These are phyloP conservation scores for Patellaria atrata DNA, from an alignment of 495 filamentous ascomycete genomes.

Conservation along the genomic window DNA sequence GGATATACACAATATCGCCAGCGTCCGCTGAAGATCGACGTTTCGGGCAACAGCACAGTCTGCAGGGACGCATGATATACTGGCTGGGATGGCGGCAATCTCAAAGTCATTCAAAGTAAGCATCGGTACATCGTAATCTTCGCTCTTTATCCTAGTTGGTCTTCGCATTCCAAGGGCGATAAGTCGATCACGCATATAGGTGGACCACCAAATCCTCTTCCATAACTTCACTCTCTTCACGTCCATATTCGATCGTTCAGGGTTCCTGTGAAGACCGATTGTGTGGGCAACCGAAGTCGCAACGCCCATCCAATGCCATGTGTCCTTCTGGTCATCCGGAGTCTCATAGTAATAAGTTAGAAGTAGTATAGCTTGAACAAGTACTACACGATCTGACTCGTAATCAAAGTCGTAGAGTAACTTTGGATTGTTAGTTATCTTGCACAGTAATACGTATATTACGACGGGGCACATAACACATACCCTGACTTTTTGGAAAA, in stretches of 20 bases:
- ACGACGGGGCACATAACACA: conserved; percentile 15
- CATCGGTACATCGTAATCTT: conserved; percentile 85
- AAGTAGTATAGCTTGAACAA: conserved; percentile 70
- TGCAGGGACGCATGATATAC: conserved; percentile 43
- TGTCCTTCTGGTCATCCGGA: conserved; percentile 27
- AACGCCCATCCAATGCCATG: conserved; percentile 28
- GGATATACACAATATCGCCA: conserved; percentile 77
- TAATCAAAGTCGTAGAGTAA: conserved; percentile 76
- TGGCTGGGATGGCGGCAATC: conserved; percentile 47
- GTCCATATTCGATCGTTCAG: conserved; percentile 58
- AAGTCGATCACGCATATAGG: conserved; percentile 77
- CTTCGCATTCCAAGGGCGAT: conserved; percentile 82
- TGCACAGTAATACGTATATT: not conserved
- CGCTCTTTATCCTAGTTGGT: conserved; percentile 75
- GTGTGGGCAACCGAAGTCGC: conserved; percentile 24
- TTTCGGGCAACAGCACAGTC: conserved; percentile 54
- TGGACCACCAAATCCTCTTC: conserved; percentile 93
- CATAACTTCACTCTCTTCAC: conserved; percentile 56
- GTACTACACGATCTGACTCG: conserved; percentile 62
- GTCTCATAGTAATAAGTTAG: conserved; percentile 45
- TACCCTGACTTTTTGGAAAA: conserved; percentile 69
- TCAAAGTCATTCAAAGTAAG: conserved; percentile 72
- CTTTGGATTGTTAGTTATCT: conserved; percentile 16
- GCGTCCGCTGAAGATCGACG: conserved; percentile 48
- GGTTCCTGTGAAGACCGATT: conserved; percentile 37